These are phyloP conservation scores for Dryas integrifolia DNA, from an alignment of 331 rosid species.

Conservation along the genomic window DNA sequence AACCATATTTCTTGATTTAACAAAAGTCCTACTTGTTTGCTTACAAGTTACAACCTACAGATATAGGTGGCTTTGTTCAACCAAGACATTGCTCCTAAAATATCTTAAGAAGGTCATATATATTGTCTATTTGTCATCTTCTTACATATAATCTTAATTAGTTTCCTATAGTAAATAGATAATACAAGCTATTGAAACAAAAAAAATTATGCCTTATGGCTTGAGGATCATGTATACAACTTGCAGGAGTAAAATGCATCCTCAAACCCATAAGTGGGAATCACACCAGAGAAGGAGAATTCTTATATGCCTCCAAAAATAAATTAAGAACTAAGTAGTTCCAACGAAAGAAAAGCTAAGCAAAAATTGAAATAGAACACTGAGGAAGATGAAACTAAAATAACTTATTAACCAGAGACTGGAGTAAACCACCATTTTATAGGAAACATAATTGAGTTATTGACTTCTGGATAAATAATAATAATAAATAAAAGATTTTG, in stretches of 20 bases:
- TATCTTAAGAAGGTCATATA: background rate
- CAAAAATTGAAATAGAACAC: background rate
- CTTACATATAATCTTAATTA: background rate
- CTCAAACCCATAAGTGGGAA: background rate
- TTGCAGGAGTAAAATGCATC: background rate
- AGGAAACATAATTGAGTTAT: background rate
- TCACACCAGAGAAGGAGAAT: constrained; percentile 11
- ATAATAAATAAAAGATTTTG: background rate
- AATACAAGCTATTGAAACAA: background rate
- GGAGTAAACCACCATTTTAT: background rate
- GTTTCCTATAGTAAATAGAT: background rate
- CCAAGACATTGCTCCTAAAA: background rate
- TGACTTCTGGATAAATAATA: background rate
- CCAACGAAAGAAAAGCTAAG: background rate
- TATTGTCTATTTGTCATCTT: background rate
- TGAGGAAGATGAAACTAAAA: background rate
- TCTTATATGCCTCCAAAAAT: background rate
- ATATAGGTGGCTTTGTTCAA: constrained; percentile 8
- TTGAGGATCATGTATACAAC: background rate
- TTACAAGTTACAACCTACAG: constrained; percentile 15
- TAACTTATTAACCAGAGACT: background rate
- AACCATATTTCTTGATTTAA: background rate
- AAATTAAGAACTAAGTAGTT: background rate
- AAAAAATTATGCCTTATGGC: background rate
- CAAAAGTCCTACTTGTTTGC: background rate